These are phyloP conservation scores for Gracilaria domingensis DNA, from an alignment of 23 red algal species.

Conservation along the genomic window DNA sequence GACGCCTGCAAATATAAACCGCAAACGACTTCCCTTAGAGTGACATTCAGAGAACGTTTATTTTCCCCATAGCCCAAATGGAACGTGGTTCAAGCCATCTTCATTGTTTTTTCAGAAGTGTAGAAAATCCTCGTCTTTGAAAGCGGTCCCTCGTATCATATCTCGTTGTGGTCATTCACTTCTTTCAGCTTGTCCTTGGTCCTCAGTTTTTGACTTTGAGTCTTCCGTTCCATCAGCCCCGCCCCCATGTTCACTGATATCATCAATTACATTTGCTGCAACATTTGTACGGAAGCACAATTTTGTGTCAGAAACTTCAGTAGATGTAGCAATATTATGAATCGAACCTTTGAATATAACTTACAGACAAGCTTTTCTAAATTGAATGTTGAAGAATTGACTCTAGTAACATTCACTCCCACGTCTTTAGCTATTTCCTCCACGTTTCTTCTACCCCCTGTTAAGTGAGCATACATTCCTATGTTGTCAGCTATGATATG, in stretches of 20 bases:
- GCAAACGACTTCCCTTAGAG: not conserved
- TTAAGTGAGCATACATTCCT: constrained; percentile 66
- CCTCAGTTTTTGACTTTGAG: not conserved
- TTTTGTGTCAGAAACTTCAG: not conserved
- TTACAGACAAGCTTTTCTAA: constrained; percentile 63
- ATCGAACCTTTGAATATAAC: constrained; percentile 25
- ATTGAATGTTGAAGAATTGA: constrained; percentile 28
- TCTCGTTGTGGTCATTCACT: not conserved
- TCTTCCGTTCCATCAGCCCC: not conserved
- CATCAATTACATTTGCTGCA: constrained; percentile 20
- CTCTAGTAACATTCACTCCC: constrained; percentile 47
- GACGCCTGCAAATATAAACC: no score
- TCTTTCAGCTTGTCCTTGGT: not conserved
- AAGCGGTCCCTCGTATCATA: not conserved
- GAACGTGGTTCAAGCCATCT: no score
- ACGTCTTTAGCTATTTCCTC: constrained; percentile 64
- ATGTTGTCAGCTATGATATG: constrained; percentile 73
- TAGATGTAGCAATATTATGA: not conserved
- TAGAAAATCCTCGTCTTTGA: not conserved
- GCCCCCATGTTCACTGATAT: not conserved
- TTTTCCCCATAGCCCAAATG: no score
- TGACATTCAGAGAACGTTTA: no score
- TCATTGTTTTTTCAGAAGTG: not conserved
- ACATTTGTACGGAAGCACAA: not conserved
- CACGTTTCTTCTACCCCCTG: constrained; percentile 58